phyloP scores from a whole-genome alignment of 2,329 filamentous ascomycete species.

The Cladosporium sp. region DNA sequence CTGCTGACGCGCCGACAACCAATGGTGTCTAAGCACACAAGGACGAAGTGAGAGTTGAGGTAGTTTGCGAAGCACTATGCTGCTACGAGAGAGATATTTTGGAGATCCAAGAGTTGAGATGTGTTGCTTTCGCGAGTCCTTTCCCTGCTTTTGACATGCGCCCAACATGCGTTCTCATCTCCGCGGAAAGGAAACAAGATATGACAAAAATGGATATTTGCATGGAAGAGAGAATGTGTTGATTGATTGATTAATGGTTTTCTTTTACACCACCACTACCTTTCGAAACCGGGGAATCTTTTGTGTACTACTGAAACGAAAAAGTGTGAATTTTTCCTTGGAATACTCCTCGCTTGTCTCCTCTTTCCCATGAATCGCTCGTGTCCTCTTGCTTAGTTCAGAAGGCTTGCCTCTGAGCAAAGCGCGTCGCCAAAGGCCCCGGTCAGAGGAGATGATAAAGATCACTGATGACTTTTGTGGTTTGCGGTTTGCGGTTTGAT shows the following conservation, averaged over 20 bases:
- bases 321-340: no score
- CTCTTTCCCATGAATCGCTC: no score
- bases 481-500: no score
- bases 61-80: no score
- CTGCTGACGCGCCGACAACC: neutral
- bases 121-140: neutral
- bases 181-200: neutral
- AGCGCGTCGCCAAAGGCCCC: no score
- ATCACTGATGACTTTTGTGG: no score
- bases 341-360: no score
- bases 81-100: neutral
- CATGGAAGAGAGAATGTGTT: neutral
- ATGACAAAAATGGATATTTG: neutral
- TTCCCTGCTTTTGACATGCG: neutral
- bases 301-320: neutral
- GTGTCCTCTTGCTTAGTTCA: no score
- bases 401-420: no score
- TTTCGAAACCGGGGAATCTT: neutral
- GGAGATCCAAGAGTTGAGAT: neutral
- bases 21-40: neutral
- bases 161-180: neutral
- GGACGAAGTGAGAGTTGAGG: neutral
- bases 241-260: neutral
- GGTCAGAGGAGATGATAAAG: no score
- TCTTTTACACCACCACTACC: neutral